Evolutionary conservation across 176 grass and related monocot species (phyloP), one percentile per base, ranked within the genome.

Genomic region (Miscanthus lutarioriparius): DNA sequence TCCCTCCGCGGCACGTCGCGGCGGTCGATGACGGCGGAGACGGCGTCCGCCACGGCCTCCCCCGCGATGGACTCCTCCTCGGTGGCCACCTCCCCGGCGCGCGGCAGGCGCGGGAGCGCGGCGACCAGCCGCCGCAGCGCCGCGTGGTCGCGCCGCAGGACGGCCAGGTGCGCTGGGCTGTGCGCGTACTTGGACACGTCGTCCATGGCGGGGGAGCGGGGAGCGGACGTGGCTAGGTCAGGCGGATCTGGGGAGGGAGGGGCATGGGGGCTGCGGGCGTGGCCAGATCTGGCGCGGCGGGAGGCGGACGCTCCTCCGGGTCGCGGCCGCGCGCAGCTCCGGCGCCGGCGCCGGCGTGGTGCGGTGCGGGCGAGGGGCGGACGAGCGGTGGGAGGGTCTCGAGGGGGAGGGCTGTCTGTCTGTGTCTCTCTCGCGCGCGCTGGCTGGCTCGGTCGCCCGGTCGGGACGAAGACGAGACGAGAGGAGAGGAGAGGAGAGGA

Each of bases 1-100:
- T 99, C 96, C 35, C 96, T 61, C 16, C 91, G 79, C 5, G 89
- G 93, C 19, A 99, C 96, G 70, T 96, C 96, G n/a, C 96, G 89
- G 48, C 93, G 87, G 84, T 99, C 96, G 87, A 99, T 88, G 35
- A 77, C 75, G 10, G 81, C 86, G 0, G 96, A 92, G 17, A 99
- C 93, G 3, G 89, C 83, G 72, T 99, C 96, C 0, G 96, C 96
- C 0, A 77, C 86, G 4, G 1, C n/a, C 84, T 99, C 96, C 1
- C 88, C 93, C 14, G 86, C 78, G 70, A 96, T 78, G 23, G 96
- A 99, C 13, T 96, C 77, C 41, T 84, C 77, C 78, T 96, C 96
- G 2, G 87, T 94, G 14, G 23, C 47, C 3, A 99, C 93, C 78
- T 99, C 96, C 0, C 96, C 93, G 0, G 93, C 89, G 13, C 89